Evolutionary conservation across 169 alveolate genomes (phyloP), one percentile per base, ranked within the genome.

Genomic region (Plasmodium knowlesi): DNA sequence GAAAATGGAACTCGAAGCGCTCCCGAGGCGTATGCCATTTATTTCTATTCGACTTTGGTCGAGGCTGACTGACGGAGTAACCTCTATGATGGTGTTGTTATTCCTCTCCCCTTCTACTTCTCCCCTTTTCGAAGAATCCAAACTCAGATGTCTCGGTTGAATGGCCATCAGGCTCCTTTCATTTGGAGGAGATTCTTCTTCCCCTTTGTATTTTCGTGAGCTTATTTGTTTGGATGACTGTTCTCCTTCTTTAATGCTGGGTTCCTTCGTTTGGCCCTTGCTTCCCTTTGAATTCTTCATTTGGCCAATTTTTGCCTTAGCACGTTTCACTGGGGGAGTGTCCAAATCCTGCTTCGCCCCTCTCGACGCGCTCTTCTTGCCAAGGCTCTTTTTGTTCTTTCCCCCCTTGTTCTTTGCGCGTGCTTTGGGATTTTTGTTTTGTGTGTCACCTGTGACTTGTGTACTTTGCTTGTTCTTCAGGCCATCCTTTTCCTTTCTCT

Each of bases 21-120:
- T 53, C 5, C 41, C 54, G 12, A 5, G 53, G 12, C 54, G 76
- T 28, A 41, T 37, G n/a, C 78, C 50, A 53, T 50, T 46, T 37
- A 82, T 53, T 82, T 82, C 89, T 53, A 82, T 50, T 39, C 22
- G 5, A 28, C 71, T 50, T 32, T 82, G 57, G 67, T 37, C 53
- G 41, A 19, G 14, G 39, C 78, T 57, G 4, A 37, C 19, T n/a
- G 89, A 30, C 70, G 67, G 41, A 82, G 28, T 41, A 9, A 41
- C 78, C 19, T 82, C 72, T 82, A 82, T 22, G 34, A 39, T 37
- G 84, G 70, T 41, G 54, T 30, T 78, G 67, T 78, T 39, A 12
- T 28, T 78, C 14, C n/a, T 50, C 70, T 50, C 54, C 54, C 57
- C 54, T 32, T 10, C 67, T 74, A 2, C 83, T 74, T 14, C 78